Percentiles rank a stretch among this genome's conserved stretches.
Conservation (phyloP, 148 eudicot genomes). For the Fagopyrum esculentum region DNA sequence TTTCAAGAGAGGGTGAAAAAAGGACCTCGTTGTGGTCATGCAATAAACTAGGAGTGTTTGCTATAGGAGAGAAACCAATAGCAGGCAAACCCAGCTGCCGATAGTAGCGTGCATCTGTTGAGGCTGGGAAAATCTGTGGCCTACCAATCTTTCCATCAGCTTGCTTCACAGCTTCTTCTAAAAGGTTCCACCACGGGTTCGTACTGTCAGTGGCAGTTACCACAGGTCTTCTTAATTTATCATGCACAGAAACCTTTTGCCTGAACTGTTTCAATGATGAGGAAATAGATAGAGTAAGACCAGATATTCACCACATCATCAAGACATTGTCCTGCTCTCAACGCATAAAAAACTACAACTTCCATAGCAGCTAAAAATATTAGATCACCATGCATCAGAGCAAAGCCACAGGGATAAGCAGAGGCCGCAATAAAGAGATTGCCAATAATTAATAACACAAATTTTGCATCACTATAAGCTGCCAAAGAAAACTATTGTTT, state of each 20-base stretch:
- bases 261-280: slow-evolving; percentile 55
- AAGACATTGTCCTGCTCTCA: neutral
- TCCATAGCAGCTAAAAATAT: neutral
- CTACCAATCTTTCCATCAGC: slow-evolving; percentile 63
- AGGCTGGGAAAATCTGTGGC: slow-evolving; percentile 93
- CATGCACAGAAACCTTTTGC: slow-evolving; percentile 56
- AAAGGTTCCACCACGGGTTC: slow-evolving; percentile 89
- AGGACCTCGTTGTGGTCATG: slow-evolving; percentile 95
- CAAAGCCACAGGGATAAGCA: neutral
- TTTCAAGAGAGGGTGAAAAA: neutral
- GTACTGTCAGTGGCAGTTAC: slow-evolving; percentile 57
- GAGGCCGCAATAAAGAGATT: neutral
- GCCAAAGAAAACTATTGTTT: neutral
- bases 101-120: slow-evolving; percentile 90
- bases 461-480: neutral
- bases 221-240: slow-evolving; percentile 58
- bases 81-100: slow-evolving; percentile 73
- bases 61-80: slow-evolving; percentile 97
- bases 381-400: neutral
- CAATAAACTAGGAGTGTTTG: slow-evolving; percentile 85
- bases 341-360: neutral
- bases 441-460: neutral
- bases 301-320: neutral
- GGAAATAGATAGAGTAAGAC: slow-evolving; percentile 13
- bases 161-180: slow-evolving; percentile 63